phyloP scores from a whole-genome alignment of 192 early-diverging fungal species.

The Coemansia sp. region DNA sequence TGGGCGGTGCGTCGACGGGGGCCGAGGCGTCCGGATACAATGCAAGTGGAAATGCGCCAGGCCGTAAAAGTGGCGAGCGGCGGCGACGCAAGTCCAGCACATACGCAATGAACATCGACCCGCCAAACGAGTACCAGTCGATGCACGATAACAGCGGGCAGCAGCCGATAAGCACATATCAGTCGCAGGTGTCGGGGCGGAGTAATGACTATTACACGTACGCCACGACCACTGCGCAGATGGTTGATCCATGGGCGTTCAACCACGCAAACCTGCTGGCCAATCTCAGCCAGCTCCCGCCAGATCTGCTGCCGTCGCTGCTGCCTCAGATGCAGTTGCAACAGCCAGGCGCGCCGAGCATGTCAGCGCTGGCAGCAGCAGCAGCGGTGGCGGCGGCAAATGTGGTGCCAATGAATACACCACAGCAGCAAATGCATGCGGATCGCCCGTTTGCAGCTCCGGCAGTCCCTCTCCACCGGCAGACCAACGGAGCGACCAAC shows the following conservation, averaged over 20 bases:
- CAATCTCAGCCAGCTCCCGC: slow-evolving; percentile 47
- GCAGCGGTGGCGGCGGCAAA: slow-evolving; percentile 23
- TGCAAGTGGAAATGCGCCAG: neutral
- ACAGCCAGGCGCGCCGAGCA: slow-evolving; percentile 25
- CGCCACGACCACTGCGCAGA: slow-evolving; percentile 44
- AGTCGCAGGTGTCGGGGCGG: slow-evolving; percentile 8
- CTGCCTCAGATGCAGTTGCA: slow-evolving; percentile 25
- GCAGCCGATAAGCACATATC: slow-evolving; percentile 9
- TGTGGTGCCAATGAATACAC: neutral
- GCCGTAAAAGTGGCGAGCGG: slow-evolving; percentile 6
- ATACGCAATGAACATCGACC: slow-evolving; percentile 42
- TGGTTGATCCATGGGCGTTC: slow-evolving; percentile 48
- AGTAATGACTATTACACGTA: slow-evolving; percentile 35
- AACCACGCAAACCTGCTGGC: slow-evolving; percentile 41
- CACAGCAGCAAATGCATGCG: slow-evolving; percentile 9
- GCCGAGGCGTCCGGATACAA: neutral
- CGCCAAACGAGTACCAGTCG: slow-evolving; percentile 5
- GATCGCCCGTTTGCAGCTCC: slow-evolving; percentile 30
- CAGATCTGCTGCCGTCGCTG: slow-evolving; percentile 37
- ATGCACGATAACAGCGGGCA: slow-evolving; percentile 1
- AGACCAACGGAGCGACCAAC: neutral
- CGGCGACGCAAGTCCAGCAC: slow-evolving; percentile 36
- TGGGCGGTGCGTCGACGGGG: neutral
- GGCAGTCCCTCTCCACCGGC: slow-evolving; percentile 16
- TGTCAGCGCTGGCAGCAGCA: slow-evolving; percentile 32